phyloP scores from a whole-genome alignment of 345 rosid genomes.

The Populus alba region DNA sequence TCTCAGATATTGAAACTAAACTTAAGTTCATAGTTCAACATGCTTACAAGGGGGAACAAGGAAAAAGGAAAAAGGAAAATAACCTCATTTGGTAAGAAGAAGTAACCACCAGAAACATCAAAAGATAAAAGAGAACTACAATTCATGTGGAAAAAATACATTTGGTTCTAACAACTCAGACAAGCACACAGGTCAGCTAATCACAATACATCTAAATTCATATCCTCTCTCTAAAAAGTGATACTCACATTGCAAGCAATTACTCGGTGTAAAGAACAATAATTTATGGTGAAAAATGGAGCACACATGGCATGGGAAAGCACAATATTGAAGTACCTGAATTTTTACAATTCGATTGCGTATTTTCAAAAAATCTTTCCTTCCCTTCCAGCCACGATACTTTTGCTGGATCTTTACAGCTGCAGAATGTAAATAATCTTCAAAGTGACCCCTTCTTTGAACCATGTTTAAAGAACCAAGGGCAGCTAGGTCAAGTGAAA shows the following conservation, averaged over 20 bases:
- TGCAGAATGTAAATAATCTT: conserved; percentile 60
- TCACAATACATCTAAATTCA: not conserved
- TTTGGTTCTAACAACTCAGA: not conserved
- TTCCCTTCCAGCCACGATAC: conserved; percentile 67
- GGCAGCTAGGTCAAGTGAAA: conserved; percentile 40
- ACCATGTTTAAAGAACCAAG: conserved; percentile 44
- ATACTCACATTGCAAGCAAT: not conserved
- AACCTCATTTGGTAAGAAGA: not conserved
- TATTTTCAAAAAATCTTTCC: conserved; percentile 54
- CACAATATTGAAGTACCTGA: conserved; percentile 39
- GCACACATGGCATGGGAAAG: not conserved
- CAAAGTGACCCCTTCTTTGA: conserved; percentile 40
- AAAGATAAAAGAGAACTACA: not conserved
- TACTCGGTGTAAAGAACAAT: too few relatives aligned
- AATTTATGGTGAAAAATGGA: not conserved
- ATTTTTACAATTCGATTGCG: conserved; percentile 54
- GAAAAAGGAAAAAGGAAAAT: too few relatives aligned
- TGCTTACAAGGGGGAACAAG: too few relatives aligned
- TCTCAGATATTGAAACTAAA: not conserved
- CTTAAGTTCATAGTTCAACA: not conserved
- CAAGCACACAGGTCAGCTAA: not conserved
- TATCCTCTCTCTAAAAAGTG: not conserved
- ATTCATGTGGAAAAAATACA: not conserved
- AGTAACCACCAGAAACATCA: not conserved
- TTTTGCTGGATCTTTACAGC: conserved; percentile 58